Conservation (phyloP, 495 filamentous ascomycete genomes). For the Lasiosphaeria miniovina region DNA sequence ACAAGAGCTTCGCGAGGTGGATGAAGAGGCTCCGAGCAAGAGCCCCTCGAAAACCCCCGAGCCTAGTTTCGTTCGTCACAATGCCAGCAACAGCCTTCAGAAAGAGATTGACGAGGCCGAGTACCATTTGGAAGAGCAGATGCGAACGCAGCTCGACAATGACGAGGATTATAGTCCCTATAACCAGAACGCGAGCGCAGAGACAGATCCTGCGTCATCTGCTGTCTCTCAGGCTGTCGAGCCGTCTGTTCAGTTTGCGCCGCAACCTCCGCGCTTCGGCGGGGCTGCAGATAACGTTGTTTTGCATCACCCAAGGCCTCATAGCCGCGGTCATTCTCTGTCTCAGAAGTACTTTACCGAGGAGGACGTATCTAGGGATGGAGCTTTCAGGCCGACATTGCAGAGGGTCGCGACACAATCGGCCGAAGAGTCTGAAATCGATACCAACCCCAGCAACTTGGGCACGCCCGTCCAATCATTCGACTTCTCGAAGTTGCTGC, state of each 20-base stretch:
- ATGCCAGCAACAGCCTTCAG: conserved; percentile 61
- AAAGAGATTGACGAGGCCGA: conserved; percentile 83
- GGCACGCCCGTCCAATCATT: conserved; percentile 56
- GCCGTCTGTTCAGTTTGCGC: conserved; percentile 44
- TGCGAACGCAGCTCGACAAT: conserved; percentile 67
- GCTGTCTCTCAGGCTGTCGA: conserved; percentile 33
- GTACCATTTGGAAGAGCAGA: conserved; percentile 73
- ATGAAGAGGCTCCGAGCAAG: conserved; percentile 50
- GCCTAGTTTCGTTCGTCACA: conserved; percentile 41
- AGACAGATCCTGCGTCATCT: conserved; percentile 22
- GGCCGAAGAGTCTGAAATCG: conserved; percentile 63
- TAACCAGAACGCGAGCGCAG: conserved; percentile 38
- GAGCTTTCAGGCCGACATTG: conserved; percentile 30
- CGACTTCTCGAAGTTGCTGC: conserved; percentile 36
- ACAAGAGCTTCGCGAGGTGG: conserved; percentile 51
- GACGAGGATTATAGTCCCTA: conserved; percentile 59
- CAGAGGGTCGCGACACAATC: conserved; percentile 27
- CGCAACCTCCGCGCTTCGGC: conserved; percentile 38
- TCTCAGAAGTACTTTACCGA: conserved; percentile 53
- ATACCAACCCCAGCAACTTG: conserved; percentile 72
- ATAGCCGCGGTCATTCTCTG: conserved; percentile 57
- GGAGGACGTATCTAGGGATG: conserved; percentile 37
- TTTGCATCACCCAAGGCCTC: conserved; percentile 60
- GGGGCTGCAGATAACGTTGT: conserved; percentile 45
- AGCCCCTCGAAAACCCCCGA: conserved; percentile 49